Conservation (phyloP, 1,284 basidiomycete species). For the Malassezia nana region DNA sequence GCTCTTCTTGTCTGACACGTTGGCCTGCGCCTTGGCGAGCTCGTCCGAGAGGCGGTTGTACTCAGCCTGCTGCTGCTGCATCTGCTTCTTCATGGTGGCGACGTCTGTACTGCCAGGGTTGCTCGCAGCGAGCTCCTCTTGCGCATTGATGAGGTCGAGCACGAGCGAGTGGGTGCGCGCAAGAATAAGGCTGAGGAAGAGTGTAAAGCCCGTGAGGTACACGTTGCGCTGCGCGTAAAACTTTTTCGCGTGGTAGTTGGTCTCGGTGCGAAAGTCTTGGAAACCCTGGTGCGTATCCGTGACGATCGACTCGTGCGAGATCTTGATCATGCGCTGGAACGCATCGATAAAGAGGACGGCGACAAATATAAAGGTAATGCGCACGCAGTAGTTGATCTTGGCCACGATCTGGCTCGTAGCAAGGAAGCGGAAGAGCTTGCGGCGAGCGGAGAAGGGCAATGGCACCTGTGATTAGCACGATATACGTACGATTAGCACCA, state of each 20-base stretch:
- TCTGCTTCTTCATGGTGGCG: slow-evolving; percentile 45
- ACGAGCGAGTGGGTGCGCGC: slow-evolving; percentile 84
- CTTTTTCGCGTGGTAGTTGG: slow-evolving; percentile 70
- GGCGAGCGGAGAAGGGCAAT: slow-evolving; percentile 64
- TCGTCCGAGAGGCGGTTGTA: slow-evolving; percentile 46
- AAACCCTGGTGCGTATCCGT: slow-evolving; percentile 58
- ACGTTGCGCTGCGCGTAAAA: slow-evolving; percentile 69
- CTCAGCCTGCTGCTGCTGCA: slow-evolving; percentile 42
- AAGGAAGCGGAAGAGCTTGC: slow-evolving; percentile 65
- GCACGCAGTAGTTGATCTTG: slow-evolving; percentile 58
- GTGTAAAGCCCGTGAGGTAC: slow-evolving; percentile 67
- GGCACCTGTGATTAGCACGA: slow-evolving; percentile 51
- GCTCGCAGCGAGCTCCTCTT: slow-evolving; percentile 63
- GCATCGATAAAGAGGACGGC: slow-evolving; percentile 74
- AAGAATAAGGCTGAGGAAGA: slow-evolving; percentile 72
- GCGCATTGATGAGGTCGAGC: slow-evolving; percentile 76
- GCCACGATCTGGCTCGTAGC: slow-evolving; percentile 51
- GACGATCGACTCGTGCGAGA: slow-evolving; percentile 64
- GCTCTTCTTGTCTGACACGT: slow-evolving; percentile 31
- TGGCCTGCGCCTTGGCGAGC: slow-evolving; percentile 52
- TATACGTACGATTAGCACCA: slow-evolving; percentile 37
- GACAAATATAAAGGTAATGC: slow-evolving; percentile 92
- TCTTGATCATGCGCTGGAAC: slow-evolving; percentile 80
- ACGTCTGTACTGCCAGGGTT: slow-evolving; percentile 22
- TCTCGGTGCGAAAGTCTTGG: slow-evolving; percentile 66